Conservation (phyloP, 306 rosid genomes). For the Trifolium pratense region DNA sequence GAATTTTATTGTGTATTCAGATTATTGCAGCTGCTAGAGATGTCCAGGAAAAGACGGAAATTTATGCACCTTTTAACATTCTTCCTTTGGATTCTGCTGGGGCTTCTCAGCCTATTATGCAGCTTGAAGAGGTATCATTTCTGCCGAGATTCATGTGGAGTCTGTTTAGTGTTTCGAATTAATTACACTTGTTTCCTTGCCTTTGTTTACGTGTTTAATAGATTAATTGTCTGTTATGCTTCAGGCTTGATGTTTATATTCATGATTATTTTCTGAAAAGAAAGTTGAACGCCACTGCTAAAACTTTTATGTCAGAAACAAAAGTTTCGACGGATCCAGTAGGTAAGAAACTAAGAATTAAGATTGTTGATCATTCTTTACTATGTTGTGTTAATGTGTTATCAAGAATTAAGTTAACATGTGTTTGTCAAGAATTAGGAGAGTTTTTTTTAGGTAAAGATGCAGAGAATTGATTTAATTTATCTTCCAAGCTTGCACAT, state of each 20-base stretch:
- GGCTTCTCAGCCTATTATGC: no score
- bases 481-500: neutral
- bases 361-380: constrained; percentile 26
- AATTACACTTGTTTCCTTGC: no score
- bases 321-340: constrained; percentile 87
- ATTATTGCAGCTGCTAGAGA: no score
- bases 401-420: constrained; percentile 10
- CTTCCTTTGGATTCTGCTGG: no score
- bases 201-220: no score
- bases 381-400: constrained; percentile 9
- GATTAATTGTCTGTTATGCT: constrained; percentile 9
- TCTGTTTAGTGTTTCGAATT: no score
- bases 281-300: constrained; percentile 71
- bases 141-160: no score
- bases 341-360: constrained; percentile 53
- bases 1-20: no score
- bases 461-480: constrained; percentile 20
- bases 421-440: neutral
- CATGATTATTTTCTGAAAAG: constrained; percentile 84
- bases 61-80: no score
- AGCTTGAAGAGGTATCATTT: no score
- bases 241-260: constrained; percentile 94
- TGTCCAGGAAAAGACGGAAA: no score
- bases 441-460: constrained; percentile 7
- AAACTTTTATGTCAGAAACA: constrained; percentile 82